These are phyloP conservation scores for Raffaelea arxii DNA, from an alignment of 2,329 filamentous ascomycete species.

Conservation along the genomic window DNA sequence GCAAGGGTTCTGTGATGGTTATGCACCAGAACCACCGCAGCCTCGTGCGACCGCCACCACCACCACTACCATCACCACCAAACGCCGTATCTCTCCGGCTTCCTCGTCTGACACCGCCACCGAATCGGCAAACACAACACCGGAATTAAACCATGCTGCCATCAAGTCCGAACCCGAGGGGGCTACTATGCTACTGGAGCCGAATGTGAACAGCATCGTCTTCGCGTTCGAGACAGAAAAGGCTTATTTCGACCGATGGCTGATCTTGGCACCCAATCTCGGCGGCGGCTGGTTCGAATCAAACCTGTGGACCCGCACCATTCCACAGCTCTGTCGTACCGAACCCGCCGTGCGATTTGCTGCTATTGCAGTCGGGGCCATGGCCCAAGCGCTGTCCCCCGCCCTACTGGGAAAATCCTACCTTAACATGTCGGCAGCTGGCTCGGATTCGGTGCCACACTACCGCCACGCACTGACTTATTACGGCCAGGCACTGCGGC, in stretches of 20 bases:
- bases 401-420: conserved; percentile 7
- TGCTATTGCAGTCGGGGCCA: conserved; percentile 26
- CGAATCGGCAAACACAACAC: background rate
- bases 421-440: background rate
- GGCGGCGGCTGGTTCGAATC: conserved; percentile 22
- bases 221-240: conserved; percentile 14
- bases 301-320: conserved; percentile 23
- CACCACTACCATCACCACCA: background rate
- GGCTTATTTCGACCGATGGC: conserved; percentile 19
- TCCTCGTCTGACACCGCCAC: conserved; percentile 2
- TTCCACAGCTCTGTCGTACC: conserved; percentile 23
- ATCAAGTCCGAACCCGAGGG: background rate
- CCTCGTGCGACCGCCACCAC: background rate
- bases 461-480: conserved; percentile 24
- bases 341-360: conserved; percentile 26
- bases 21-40: conserved; percentile 6
- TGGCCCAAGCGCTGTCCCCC: conserved; percentile 14
- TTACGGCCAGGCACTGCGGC: conserved; percentile 23
- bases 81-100: background rate
- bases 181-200: conserved; percentile 5
- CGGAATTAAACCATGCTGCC: background rate
- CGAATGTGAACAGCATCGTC: conserved; percentile 8
- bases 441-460: conserved; percentile 10
- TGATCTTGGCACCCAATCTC: conserved; percentile 13
- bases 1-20: conserved; percentile 21